Base-by-base conservation (phyloP, 2,329 filamentous ascomycete species). In the Fusarium staphyleae region DNA sequence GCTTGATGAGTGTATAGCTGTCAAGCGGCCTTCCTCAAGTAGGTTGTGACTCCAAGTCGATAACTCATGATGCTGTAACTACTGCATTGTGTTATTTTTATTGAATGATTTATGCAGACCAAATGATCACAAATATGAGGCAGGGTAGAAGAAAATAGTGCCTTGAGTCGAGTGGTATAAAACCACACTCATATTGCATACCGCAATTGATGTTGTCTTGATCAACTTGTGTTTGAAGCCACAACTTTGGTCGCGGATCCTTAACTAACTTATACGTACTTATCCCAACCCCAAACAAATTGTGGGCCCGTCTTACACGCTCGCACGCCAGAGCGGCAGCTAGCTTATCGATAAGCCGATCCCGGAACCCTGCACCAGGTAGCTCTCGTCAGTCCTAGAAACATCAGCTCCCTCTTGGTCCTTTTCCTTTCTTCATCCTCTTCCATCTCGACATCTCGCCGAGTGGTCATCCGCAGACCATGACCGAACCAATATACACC, bases 401-500 rank as follows among this genome's bases (percentile, higher is more conserved):
- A 46, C 57, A 44, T 14, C 46, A 52, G 52, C 60, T 50, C 37
- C 28, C 19, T 36, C 48, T 44, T 43, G 43, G 49, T 5, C 48
- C 45, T 45, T 52, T 33, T 51, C 32, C 45, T 35, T 54, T 57
- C 55, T 54, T 39, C 59, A 49, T 54, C 54, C 44, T 52, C 50
- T 48, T 60, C 47, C 52, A 53, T 59, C 55, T 57, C 33, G 54
- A 52, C 30, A 44, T 51, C 37, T 39, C 47, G 9, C 13, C 19
- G 36, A 43, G 47, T 50, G 56, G 46, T 37, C 33, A 64, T 75
- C 51, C 14, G 45, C 44, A 26, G 32, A 66, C 18, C 50, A 78
- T 77, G 74, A 59, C 83, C 75, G 81, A 85, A 47, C 80, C 82
- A 35, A 79, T 73, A 29, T 87, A 85, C 71, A 96, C 90, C 12